Conservation (phyloP, 1,284 basidiomycete species). For the Fomes fomentarius region DNA sequence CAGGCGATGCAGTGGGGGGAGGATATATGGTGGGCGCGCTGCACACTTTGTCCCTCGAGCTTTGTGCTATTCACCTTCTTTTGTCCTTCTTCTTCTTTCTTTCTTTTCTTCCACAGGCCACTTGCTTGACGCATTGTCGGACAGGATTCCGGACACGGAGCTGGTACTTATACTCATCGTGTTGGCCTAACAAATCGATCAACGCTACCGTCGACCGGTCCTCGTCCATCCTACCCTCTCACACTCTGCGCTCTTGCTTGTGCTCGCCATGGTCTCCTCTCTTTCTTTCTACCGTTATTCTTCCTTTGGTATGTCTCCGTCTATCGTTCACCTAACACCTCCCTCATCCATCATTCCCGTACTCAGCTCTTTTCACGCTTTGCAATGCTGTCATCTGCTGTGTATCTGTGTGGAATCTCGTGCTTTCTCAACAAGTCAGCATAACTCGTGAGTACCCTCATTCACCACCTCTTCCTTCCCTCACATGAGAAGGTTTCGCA, state of each 20-base stretch:
- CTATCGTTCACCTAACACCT: neutral
- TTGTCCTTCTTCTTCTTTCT: conserved; percentile 18
- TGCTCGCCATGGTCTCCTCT: conserved; percentile 31
- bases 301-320: conserved; percentile 32
- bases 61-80: conserved; percentile 23
- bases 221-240: conserved; percentile 21
- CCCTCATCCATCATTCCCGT: neutral
- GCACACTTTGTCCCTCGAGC: conserved; percentile 11
- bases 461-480: neutral
- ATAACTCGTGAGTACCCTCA: conserved; percentile 38
- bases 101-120: conserved; percentile 22
- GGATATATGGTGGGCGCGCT: conserved; percentile 6
- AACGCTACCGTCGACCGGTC: conserved; percentile 36
- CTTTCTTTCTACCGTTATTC: conserved; percentile 35
- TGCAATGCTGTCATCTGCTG: conserved; percentile 69
- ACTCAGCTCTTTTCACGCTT: conserved; percentile 59
- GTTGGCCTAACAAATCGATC: conserved; percentile 24
- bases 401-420: conserved; percentile 71
- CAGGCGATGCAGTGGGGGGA: conserved; percentile 16
- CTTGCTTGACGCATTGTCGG: conserved; percentile 33
- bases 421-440: conserved; percentile 42
- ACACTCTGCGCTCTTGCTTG: conserved; percentile 20
- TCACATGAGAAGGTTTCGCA: too few relatives aligned
- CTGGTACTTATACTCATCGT: conserved; percentile 34
- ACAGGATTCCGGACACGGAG: conserved; percentile 39